Base-by-base conservation (phyloP, 805 yeast genomes). In the Candida ascalaphidarum region DNA sequence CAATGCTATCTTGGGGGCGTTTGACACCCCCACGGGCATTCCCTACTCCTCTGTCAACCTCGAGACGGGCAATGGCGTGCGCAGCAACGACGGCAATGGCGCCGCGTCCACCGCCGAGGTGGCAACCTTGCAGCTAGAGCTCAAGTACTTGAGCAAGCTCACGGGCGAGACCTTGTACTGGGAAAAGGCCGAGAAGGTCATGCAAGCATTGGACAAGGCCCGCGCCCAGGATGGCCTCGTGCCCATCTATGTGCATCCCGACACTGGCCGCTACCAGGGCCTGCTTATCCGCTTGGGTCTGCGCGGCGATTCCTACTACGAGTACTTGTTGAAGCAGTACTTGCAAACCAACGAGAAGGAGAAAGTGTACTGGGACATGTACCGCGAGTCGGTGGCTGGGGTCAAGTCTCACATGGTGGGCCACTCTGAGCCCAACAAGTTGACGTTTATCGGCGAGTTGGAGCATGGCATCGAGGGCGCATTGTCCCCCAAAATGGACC, bases 241-340 rank as follows among this genome's bases (percentile, higher is more conserved):
- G 3, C 95, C 96, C 3, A 83, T 85, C 25, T 81, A 63, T 45
- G 75, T 88, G 21, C 61, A 72, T 21, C 92, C 95, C 7, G 78
- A 74, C 23, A 68, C 79, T 0, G 96, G 92, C 4, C 58, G 62
- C 35, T 85, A 72, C 50, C 71, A 62, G 34, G 85, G 85, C 1
- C 43, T 48, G 2, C 53, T 70, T 29, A 83, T 89, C 35, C 69
- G 96, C 37, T 58, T 88, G 31, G 96, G 96, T 0, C 81, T 94
- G 1, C 67, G 96, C 41, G 96, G 95, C 26, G 96, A 86, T 54
- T 83, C 95, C 1, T 88, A 86, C 50, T 86, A 88, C 48, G 96
- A 88, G 56, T 85, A 85, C 49, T 60, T 88, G 25, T 62, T 86
- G 39, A 86, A 86, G 52, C 95, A 85, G 54, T 83, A 80, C 45